Percentiles rank a stretch among this genome's conserved stretches.
These are phyloP conservation scores for Puccinia horiana DNA, from an alignment of 1,284 basidiomycete genomes.

Conservation along the genomic window DNA sequence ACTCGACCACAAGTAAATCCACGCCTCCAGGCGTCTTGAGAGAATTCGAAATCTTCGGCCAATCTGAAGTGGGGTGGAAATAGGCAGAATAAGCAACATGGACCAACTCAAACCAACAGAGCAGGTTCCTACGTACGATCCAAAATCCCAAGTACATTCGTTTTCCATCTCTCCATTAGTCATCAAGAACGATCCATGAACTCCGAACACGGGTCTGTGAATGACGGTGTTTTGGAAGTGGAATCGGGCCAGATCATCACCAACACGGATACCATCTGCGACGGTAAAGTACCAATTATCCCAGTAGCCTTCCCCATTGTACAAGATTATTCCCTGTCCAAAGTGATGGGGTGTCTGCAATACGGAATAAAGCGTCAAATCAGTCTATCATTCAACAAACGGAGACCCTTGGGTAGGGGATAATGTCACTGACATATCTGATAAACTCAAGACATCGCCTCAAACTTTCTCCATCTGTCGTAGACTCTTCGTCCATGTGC, in stretches of 20 bases:
- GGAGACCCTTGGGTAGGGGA: background rate
- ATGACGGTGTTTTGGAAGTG: constrained; percentile 60
- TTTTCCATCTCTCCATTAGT: constrained; percentile 61
- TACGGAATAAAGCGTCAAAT: background rate
- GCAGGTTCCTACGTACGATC: constrained; percentile 43
- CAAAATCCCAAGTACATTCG: constrained; percentile 60
- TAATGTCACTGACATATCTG: constrained; percentile 53
- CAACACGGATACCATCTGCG: constrained; percentile 61
- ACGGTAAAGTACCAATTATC: constrained; percentile 62
- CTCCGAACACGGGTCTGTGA: constrained; percentile 60
- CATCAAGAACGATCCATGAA: constrained; percentile 61
- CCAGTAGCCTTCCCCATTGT: constrained; percentile 61
- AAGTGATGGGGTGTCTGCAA: constrained; percentile 59
- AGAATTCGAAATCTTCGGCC: constrained; percentile 61
- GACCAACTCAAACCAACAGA: background rate
- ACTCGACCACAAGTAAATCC: constrained; percentile 60
- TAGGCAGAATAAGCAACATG: background rate
- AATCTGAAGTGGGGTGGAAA: constrained; percentile 51
- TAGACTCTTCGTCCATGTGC: constrained; percentile 60
- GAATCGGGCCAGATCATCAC: constrained; percentile 61
- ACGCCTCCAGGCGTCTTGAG: constrained; percentile 60
- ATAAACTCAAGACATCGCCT: constrained; percentile 60
- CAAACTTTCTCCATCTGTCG: constrained; percentile 60
- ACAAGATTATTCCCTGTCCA: constrained; percentile 61
- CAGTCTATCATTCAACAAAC: background rate